Evolutionary conservation across 2,329 filamentous ascomycete genomes (phyloP), one percentile per base, ranked within the genome.

Genomic region (Ascochyta viciae-villosae): DNA sequence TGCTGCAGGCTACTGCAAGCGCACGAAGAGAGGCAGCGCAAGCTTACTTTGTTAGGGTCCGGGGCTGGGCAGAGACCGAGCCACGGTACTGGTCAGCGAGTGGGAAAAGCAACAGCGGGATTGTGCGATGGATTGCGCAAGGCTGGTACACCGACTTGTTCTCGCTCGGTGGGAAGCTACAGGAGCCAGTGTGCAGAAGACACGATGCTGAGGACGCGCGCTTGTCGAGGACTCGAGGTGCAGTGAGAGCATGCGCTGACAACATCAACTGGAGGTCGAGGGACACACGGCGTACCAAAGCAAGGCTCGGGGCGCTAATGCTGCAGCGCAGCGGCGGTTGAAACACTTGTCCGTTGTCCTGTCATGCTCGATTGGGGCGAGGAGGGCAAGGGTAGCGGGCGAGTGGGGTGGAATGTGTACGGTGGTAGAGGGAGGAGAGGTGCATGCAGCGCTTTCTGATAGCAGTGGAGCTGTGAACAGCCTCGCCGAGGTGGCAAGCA

Each of bases 1-100:
- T 58, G 56, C 66, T 66, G 68, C 70, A 67, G 54, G 46, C 66
- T 67, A 62, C 65, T 72, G 68, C 67, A 62, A 58, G 60, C 59
- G 61, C 44, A 47, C 60, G 54, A 52, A 51, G 34, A 47, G 40
- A 52, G 38, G 55, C 44, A 38, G 51, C 41, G 45, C 42, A 44
- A 48, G 37, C 52, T 43, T 34, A 16, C 16, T 16, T 16, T 16
- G 16, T 16, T 16, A 39, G 33, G 27, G 49, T 15, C 27, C 38
- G 27, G 40, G 39, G 27, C 48, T 45, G 44, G 54, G 44, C 54
- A 49, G 49, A 8, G 6, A 13, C 35, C n/a, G 48, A 47, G 53
- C 47, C 47, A 56, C 27, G 53, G 48, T 47, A 57, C 54, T 57
- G 54, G 54, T 42, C 49, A 49, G 40, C 44, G 19, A 41, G 49